Evolutionary conservation across 129 eudicot species (phyloP).

Genomic region (Apium graveolens): DNA sequence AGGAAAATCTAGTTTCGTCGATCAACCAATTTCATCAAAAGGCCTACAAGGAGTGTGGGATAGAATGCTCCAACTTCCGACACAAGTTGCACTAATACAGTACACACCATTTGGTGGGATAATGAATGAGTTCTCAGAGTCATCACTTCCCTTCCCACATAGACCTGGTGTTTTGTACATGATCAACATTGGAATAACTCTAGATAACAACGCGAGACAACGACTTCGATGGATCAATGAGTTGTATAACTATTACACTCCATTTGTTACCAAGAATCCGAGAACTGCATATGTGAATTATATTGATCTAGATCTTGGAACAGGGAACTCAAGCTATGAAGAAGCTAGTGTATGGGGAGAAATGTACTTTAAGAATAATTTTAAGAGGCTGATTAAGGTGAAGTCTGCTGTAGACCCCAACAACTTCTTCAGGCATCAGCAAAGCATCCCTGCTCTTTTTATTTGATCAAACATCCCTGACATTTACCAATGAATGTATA

Average conservation of each 20-base stretch:
- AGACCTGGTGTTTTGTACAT: conserved; percentile 1
- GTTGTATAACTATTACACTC: background rate
- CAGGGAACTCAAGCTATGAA: background rate
- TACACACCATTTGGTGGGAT: conserved; percentile 5
- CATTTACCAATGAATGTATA: background rate
- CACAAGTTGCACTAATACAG: background rate
- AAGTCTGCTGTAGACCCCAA: background rate
- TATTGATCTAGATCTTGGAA: background rate
- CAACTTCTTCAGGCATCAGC: conserved; percentile 6
- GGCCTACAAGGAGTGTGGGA: background rate
- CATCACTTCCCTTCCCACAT: background rate
- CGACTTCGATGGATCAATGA: background rate
- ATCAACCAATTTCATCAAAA: background rate
- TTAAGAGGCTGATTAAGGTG: background rate
- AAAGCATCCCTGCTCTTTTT: conserved; percentile 1
- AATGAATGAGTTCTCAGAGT: conserved; percentile 3
- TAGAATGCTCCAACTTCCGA: background rate
- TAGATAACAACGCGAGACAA: background rate
- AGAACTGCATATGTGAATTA: background rate
- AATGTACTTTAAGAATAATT: conserved; percentile 1
- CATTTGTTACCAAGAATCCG: conserved; percentile 5
- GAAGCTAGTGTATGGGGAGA: background rate
- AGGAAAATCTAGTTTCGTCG: background rate
- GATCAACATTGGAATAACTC: conserved; percentile 1
- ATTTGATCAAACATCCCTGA: background rate